phyloP scores from a whole-genome alignment of 2,329 filamentous ascomycete species.

The Furcasterigmium sp. region DNA sequence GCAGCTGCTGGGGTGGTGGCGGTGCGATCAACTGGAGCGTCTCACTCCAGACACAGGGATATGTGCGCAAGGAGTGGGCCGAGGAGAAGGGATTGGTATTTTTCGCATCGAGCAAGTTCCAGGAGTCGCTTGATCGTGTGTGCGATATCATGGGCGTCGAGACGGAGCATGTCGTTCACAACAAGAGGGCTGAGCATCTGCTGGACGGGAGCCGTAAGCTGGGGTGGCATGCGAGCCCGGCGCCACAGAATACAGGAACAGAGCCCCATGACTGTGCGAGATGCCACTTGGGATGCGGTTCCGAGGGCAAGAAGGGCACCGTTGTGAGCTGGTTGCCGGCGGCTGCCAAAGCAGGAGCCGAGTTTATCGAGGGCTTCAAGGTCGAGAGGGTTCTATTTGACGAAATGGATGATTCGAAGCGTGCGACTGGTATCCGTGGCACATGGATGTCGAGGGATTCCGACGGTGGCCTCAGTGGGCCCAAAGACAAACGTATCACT shows the following conservation, averaged over 20 bases:
- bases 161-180: slow-evolving; percentile 62
- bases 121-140: slow-evolving; percentile 74
- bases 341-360: slow-evolving; percentile 69
- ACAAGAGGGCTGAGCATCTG: slow-evolving; percentile 64
- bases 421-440: slow-evolving; percentile 67
- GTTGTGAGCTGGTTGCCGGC: slow-evolving; percentile 73
- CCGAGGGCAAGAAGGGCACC: slow-evolving; percentile 73
- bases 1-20: slow-evolving; percentile 76
- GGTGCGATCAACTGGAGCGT: slow-evolving; percentile 84
- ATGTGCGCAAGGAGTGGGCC: slow-evolving; percentile 79
- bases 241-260: slow-evolving; percentile 76
- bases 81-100: slow-evolving; percentile 59
- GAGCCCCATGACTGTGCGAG: slow-evolving; percentile 69
- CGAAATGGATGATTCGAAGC: slow-evolving; percentile 37
- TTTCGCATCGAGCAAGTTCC: slow-evolving; percentile 69
- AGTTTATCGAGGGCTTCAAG: slow-evolving; percentile 78
- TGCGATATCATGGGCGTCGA: slow-evolving; percentile 74
- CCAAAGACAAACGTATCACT: slow-evolving; percentile 38
- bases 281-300: slow-evolving; percentile 56
- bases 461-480: slow-evolving; percentile 50
- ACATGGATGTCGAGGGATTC: slow-evolving; percentile 69
- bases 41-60: slow-evolving; percentile 61
- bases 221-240: slow-evolving; percentile 62
- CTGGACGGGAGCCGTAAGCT: slow-evolving; percentile 70
- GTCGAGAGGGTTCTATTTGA: slow-evolving; percentile 69